Evolutionary conservation across 2,329 filamentous ascomycete genomes (phyloP).

Genomic region (Exophiala viscosa): DNA sequence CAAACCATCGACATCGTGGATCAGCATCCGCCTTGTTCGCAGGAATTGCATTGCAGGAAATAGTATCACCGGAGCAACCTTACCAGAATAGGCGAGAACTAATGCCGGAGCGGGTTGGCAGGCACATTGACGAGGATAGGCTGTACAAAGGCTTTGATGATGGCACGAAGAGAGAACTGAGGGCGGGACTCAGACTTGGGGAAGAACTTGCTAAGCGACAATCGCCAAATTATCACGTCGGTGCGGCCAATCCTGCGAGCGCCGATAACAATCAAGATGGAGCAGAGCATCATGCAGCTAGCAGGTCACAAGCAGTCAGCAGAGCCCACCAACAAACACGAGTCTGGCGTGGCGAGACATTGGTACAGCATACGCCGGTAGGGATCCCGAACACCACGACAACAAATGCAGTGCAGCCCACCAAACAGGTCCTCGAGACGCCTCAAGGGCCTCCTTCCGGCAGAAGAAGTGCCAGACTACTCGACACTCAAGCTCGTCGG

Average conservation of each 20-base stretch:
- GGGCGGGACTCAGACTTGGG: constrained; percentile 41
- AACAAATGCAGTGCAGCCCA: not conserved
- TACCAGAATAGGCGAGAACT: constrained; percentile 11
- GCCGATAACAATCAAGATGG: not conserved
- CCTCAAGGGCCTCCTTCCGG: not conserved
- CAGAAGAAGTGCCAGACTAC: not conserved
- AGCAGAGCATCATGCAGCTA: not conserved
- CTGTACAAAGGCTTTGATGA: constrained; percentile 34
- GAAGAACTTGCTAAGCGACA: constrained; percentile 41
- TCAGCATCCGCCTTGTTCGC: constrained; percentile 18
- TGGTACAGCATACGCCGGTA: constrained; percentile 12
- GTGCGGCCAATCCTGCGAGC: not conserved
- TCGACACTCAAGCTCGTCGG: constrained; percentile 25
- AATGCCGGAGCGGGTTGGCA: constrained; percentile 3
- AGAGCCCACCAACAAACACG: constrained; percentile 5
- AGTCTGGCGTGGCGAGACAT: constrained; percentile 14
- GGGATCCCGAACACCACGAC: not conserved
- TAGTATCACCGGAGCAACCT: constrained; percentile 19
- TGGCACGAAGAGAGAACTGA: constrained; percentile 39
- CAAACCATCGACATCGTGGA: constrained; percentile 19
- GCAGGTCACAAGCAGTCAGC: not conserved
- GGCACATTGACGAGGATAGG: constrained; percentile 2
- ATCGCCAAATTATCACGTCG: constrained; percentile 7
- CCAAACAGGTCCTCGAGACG: constrained; percentile 3
- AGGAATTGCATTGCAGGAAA: constrained; percentile 23